Evolutionary conservation across 163 green algal species (phyloP).

Genomic region (Scenedesmus sp.): DNA sequence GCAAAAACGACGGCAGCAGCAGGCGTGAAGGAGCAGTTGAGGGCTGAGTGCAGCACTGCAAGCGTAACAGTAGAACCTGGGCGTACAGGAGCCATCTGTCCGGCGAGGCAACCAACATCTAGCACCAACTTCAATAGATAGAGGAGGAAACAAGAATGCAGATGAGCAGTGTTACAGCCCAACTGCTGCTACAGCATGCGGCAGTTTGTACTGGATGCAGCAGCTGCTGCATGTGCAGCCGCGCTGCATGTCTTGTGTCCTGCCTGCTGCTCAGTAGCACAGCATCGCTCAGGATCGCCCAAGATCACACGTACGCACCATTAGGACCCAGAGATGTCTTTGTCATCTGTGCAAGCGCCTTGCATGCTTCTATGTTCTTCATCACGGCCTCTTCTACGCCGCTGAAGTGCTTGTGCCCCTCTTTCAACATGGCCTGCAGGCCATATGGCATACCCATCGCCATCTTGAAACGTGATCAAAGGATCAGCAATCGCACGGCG

Average conservation of each 20-base stretch:
- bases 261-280: neutral
- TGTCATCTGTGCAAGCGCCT: conserved; percentile 93
- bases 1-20: conserved; percentile 10
- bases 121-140: neutral
- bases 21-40: neutral
- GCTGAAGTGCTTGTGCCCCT: conserved; percentile 97
- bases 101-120: neutral
- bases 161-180: neutral
- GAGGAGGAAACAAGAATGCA: neutral
- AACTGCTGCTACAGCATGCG: neutral
- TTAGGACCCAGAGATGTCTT: conserved; percentile 96
- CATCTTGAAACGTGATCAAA: neutral
- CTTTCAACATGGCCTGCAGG: conserved; percentile 97
- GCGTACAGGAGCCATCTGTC: neutral
- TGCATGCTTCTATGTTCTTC: conserved; percentile 99
- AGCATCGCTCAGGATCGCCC: neutral
- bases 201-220: neutral
- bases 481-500: neutral
- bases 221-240: neutral
- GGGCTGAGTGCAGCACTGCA: neutral
- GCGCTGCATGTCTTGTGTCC: neutral
- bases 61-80: neutral
- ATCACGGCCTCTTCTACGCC: conserved; percentile 97
- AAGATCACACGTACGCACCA: conserved; percentile 71
- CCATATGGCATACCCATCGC: conserved; percentile 72